Evolutionary conservation across 2,329 filamentous ascomycete species (phyloP), one percentile per base, ranked within the genome.

Genomic region (Calonectria honghensis): DNA sequence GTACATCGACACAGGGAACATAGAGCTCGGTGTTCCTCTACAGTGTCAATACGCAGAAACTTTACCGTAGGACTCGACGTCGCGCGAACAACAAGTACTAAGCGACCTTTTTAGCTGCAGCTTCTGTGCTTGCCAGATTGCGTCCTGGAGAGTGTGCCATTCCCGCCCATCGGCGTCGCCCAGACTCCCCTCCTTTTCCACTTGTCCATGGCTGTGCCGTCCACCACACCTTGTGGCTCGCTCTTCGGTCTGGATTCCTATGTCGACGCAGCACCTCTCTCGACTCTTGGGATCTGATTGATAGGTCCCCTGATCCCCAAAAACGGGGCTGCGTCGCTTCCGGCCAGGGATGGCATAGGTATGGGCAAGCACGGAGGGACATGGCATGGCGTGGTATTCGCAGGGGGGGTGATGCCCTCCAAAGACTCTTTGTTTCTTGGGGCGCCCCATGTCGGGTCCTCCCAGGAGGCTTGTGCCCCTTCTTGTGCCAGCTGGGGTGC

Each of bases 301-400:
- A 76, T 65, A 79, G 73, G 73, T 57, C 73, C 78, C 78, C 75
- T 80, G 72, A 50, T 64, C 45, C 31, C 68, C 72, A 68, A 75
- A 77, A 75, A 78, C 71, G 73, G 79, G 77, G 72, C 65, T 73
- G 69, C 67, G 64, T 67, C 75, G 70, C 75, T 67, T 72, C 51
- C 73, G 52, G 59, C 76, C 64, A 77, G 73, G 78, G 76, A 78
- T 73, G 52, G 74, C 63, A 77, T 73, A 45, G 61, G 73, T 75
- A 68, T 67, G 29, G 32, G 20, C 70, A 69, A 57, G 75, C 75
- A 68, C 64, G 39, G 45, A 48, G n/a, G n/a, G 64, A 39, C 63
- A 69, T 65, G 52, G 72, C 63, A 71, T 72, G 68, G 64, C 65
- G 69, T 67, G 73, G 77, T 71, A 73, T 73, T 10, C 45, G 73